phyloP scores from a whole-genome alignment of 495 filamentous ascomycete species.

The Venustampulla echinocandica region DNA sequence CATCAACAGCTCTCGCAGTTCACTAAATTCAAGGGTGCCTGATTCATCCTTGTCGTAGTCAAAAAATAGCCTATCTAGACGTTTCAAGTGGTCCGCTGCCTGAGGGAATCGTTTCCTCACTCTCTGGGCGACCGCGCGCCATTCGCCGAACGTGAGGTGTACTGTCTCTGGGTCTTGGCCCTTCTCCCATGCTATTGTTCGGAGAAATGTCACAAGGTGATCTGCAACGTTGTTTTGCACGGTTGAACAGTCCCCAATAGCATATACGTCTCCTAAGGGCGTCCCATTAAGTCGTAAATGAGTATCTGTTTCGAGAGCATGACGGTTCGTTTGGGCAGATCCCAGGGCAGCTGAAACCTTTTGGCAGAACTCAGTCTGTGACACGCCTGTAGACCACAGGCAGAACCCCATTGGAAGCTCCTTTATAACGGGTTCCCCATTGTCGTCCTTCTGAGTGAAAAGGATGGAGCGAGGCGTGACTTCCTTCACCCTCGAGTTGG shows the following conservation, averaged over 20 bases:
- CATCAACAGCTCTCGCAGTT: slow-evolving; percentile 76
- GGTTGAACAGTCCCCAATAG: slow-evolving; percentile 92
- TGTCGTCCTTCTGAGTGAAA: slow-evolving; percentile 69
- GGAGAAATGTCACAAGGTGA: slow-evolving; percentile 80
- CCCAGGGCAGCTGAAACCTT: slow-evolving; percentile 64
- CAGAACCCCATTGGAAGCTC: slow-evolving; percentile 96
- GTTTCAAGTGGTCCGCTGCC: slow-evolving; percentile 78
- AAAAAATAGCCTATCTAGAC: slow-evolving; percentile 81
- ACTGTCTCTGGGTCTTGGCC: slow-evolving; percentile 79
- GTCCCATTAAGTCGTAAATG: slow-evolving; percentile 88
- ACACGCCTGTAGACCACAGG: slow-evolving; percentile 95
- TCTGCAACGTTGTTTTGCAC: slow-evolving; percentile 93
- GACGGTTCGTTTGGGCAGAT: slow-evolving; percentile 68
- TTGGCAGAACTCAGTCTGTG: slow-evolving; percentile 73
- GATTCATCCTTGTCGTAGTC: slow-evolving; percentile 88
- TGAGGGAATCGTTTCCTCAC: slow-evolving; percentile 90
- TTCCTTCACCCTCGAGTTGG: slow-evolving; percentile 85
- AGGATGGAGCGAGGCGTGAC: slow-evolving; percentile 75
- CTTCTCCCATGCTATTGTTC: slow-evolving; percentile 84
- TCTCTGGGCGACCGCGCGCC: slow-evolving; percentile 70
- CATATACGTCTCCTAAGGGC: slow-evolving; percentile 91
- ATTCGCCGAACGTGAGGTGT: slow-evolving; percentile 76
- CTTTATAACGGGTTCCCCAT: slow-evolving; percentile 70
- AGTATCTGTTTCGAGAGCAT: slow-evolving; percentile 90
- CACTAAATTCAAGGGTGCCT: slow-evolving; percentile 87